Evolutionary conservation across 257 asterid species (phyloP).

Genomic region (Gentiana macrophylla): DNA sequence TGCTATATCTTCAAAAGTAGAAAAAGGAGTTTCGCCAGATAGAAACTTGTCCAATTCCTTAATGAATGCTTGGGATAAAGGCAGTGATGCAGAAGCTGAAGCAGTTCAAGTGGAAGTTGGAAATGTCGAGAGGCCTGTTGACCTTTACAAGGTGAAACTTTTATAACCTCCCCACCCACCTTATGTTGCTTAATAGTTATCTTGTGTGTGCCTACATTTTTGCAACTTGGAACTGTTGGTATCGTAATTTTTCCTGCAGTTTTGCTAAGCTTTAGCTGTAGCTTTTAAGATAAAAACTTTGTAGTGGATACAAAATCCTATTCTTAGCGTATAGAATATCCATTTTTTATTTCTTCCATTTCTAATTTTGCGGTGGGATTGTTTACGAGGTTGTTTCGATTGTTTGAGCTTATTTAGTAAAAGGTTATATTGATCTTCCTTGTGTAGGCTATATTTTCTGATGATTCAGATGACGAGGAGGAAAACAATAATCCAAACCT

Average conservation of each 20-base stretch:
- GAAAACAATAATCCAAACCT: slow-evolving; percentile 28
- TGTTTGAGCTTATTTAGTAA: too few species aligned
- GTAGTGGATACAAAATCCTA: too few species aligned
- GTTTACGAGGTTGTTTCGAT: too few species aligned
- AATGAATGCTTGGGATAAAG: slow-evolving; percentile 18
- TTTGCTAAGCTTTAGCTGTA: too few species aligned
- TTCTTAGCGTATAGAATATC: neutral
- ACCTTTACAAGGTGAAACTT: slow-evolving; percentile 68
- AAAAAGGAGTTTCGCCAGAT: slow-evolving; percentile 21
- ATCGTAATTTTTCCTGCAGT: neutral
- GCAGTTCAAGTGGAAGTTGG: slow-evolving; percentile 46
- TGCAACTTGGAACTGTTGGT: neutral
- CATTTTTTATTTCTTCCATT: too few species aligned
- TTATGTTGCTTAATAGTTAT: too few species aligned
- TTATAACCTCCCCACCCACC: slow-evolving; percentile 1
- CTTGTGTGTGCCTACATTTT: neutral
- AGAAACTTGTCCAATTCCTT: slow-evolving; percentile 14
- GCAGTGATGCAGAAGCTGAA: slow-evolving; percentile 23
- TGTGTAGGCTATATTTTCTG: slow-evolving; percentile 86
- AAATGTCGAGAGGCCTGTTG: slow-evolving; percentile 89
- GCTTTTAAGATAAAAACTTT: too few species aligned
- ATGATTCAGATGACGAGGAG: slow-evolving; percentile 75
- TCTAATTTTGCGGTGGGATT: too few species aligned
- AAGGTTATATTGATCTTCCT: neutral
- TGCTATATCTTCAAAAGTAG: slow-evolving; percentile 28